Conservation (phyloP, 805 yeast species). For the Phaffomyces antillensis region DNA sequence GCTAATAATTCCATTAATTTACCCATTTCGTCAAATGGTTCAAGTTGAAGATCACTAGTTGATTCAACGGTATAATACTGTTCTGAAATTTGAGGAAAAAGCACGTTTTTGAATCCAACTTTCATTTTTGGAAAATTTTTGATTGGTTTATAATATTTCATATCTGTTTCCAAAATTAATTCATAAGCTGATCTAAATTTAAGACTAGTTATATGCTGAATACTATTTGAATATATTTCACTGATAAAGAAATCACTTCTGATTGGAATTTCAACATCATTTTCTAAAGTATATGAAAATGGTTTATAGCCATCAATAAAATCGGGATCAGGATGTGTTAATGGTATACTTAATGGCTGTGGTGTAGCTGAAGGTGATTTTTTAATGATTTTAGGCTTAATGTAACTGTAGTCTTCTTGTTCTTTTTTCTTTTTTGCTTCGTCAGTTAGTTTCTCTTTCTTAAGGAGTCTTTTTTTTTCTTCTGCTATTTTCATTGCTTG, state of each 20-base stretch:
- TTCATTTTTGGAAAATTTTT: conserved; percentile 22
- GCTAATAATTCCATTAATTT: conserved; percentile 39
- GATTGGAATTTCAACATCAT: conserved; percentile 19
- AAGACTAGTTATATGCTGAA: conserved; percentile 11
- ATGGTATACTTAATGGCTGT: not conserved
- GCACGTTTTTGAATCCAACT: conserved; percentile 23
- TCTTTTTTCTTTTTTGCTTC: not conserved
- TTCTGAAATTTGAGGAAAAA: conserved; percentile 43
- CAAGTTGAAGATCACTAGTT: conserved; percentile 43
- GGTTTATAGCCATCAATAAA: conserved; percentile 20
- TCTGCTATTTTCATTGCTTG: conserved; percentile 2
- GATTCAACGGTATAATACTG: conserved; percentile 42
- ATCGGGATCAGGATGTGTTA: conserved; percentile 3
- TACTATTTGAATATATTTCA: conserved; percentile 20
- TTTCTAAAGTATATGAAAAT: conserved; percentile 13
- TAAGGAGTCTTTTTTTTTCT: not conserved
- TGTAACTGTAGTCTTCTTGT: too few relatives aligned
- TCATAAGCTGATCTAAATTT: conserved; percentile 17
- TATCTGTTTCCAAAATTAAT: conserved; percentile 11
- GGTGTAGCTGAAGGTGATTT: not conserved
- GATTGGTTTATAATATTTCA: conserved; percentile 23
- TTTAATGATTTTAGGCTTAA: too few relatives aligned
- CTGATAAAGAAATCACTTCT: conserved; percentile 25
- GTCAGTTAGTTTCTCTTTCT: conserved; percentile 3
- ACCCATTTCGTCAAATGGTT: conserved; percentile 59